Base-by-base conservation (phyloP, 1,139 yeast species). In the Suhomyces ambrosiae region DNA sequence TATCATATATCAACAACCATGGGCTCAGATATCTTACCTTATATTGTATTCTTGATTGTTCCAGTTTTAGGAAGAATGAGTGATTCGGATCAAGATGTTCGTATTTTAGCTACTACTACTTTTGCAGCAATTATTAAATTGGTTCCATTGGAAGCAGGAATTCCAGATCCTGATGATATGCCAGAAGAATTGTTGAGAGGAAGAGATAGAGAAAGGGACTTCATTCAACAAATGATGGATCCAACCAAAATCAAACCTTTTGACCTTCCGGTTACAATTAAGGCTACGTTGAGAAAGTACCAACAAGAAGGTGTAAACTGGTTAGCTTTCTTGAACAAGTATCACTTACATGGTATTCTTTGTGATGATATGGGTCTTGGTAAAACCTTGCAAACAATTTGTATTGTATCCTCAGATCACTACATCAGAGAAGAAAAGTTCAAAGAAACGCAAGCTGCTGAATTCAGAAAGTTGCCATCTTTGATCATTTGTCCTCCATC, bases 331-430 rank as follows among this genome's bases (percentile, higher is more conserved):
- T 74, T 94, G 54, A 94, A 92, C 66, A 87, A 87, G 55, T 94
- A 94, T 56, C 96, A 92, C 60, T 69, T 94, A 35, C 98, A 94
- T 64, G 99, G 98, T 35, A 89, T 94, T 53, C 69, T 94, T 35
- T 92, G 98, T 78, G 99, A 94, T 62, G 99, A 94, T 79, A 94
- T 94, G 99, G 99, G 99, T 9, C 74, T 94, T 25, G 99, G 99
- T 41, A 94, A 94, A 59, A 94, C 99, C 0, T 72, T 94, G 45
- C 99, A 94, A 62, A 90, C 98, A 0, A 89, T 94, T 54, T 94
- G 98, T 65, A 92, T 94, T 48, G 89, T 94, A 38, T 86, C 98
- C 0, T 88, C 97, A 53, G 98, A 94, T 56, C 98, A 94, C 57
- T 87, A 89, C 55, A 56, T 87, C 47, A 79, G 98, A 53, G 82